Percentiles rank a stretch among this genome's conserved stretches.
Evolutionary conservation across 352 stramenopile genomes (phyloP).

Genomic region (Pythium biforme): DNA sequence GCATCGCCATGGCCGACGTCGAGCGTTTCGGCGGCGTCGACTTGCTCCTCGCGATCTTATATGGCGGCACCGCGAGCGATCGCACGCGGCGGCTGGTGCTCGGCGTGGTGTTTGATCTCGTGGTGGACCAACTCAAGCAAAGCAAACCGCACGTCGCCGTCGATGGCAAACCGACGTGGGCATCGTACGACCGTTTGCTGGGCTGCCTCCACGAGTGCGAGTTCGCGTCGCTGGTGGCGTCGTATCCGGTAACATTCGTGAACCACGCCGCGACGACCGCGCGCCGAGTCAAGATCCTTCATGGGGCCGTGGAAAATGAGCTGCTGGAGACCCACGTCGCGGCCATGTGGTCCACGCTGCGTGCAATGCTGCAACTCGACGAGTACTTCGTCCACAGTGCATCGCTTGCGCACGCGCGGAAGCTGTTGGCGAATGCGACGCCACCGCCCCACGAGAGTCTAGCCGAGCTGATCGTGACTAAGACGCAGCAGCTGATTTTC

Average conservation of each 20-base stretch:
- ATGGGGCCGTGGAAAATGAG: constrained; percentile 11
- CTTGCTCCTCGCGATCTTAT: constrained; percentile 36
- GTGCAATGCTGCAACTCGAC: constrained; percentile 24
- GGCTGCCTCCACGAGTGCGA: constrained; percentile 6
- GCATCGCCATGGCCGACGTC: constrained; percentile 25
- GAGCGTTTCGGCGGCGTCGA: constrained; percentile 37
- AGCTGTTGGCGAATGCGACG: constrained; percentile 13
- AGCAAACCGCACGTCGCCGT: constrained; percentile 5
- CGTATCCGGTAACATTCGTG: constrained; percentile 9
- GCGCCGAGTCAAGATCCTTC: constrained; percentile 27
- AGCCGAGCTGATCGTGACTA: constrained; percentile 30
- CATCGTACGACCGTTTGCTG: constrained; percentile 16
- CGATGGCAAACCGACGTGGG: neutral
- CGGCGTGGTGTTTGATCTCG: constrained; percentile 28
- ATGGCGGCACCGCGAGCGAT: constrained; percentile 26
- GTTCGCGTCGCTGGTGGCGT: constrained; percentile 4
- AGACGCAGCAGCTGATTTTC: constrained; percentile 31
- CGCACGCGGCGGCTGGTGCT: constrained; percentile 21
- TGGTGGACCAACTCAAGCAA: constrained; percentile 6
- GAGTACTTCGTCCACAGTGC: constrained; percentile 46
- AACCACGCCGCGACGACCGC: constrained; percentile 9
- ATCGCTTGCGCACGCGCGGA: constrained; percentile 32
- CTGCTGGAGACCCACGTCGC: constrained; percentile 41
- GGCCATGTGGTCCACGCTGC: constrained; percentile 39
- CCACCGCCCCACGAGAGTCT: constrained; percentile 16